phyloP scores from a whole-genome alignment of 2,329 filamentous ascomycete genomes.

The Lecanicillium sp. region DNA sequence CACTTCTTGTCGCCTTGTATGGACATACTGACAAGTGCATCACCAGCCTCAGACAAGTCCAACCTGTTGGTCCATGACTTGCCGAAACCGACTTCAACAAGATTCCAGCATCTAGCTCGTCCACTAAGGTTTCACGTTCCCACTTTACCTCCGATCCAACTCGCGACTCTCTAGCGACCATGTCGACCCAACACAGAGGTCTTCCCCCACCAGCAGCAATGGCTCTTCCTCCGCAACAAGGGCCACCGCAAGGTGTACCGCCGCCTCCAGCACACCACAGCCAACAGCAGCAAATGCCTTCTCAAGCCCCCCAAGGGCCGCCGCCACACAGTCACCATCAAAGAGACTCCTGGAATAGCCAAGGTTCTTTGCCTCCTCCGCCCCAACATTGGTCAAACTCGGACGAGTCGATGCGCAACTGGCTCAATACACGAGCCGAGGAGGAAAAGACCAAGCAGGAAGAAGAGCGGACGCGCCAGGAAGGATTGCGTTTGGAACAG shows the following conservation, averaged over 20 bases:
- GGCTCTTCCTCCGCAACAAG: slow-evolving; percentile 37
- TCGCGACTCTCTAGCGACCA: slow-evolving; percentile 41
- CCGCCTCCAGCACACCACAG: slow-evolving; percentile 10
- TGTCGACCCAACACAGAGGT: slow-evolving; percentile 57
- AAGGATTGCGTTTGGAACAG: slow-evolving; percentile 62
- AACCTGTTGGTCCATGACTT: slow-evolving; percentile 43
- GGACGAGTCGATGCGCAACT: slow-evolving; percentile 65
- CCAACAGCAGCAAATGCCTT: slow-evolving; percentile 15
- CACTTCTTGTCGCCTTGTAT: background rate
- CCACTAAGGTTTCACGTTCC: no score
- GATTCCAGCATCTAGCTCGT: no score
- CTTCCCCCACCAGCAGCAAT: slow-evolving; percentile 55
- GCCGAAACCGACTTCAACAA: slow-evolving; percentile 39
- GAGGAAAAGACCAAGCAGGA: slow-evolving; percentile 68
- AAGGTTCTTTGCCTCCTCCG: slow-evolving; percentile 43
- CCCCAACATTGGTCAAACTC: slow-evolving; percentile 59
- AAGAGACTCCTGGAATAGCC: slow-evolving; percentile 26
- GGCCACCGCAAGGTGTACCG: slow-evolving; percentile 7
- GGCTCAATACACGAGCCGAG: slow-evolving; percentile 64
- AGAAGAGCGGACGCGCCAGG: slow-evolving; percentile 61
- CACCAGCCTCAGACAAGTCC: slow-evolving; percentile 37
- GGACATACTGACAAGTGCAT: slow-evolving; percentile 46
- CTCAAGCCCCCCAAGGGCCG: slow-evolving; percentile 16
- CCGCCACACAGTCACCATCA: slow-evolving; percentile 21
- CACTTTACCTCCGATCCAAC: no score